These are phyloP conservation scores for Cinnamomum chago DNA, from an alignment of 164 flowering plant genomes.

Conservation along the genomic window DNA sequence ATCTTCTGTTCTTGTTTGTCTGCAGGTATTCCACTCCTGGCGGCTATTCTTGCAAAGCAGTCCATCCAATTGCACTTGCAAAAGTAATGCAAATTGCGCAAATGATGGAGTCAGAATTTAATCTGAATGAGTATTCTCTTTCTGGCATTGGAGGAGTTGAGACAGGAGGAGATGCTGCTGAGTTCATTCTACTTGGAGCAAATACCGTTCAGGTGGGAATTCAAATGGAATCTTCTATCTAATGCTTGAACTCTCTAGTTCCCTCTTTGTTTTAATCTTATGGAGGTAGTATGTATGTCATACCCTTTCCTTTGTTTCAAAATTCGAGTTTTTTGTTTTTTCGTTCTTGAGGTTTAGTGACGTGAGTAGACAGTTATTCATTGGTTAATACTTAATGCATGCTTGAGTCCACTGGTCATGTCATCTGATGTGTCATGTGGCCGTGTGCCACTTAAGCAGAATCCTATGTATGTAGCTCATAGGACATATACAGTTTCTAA, in stretches of 20 bases:
- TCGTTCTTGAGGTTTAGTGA: too few relatives aligned
- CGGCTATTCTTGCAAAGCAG: slow-evolving; percentile 93
- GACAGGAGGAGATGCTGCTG: slow-evolving; percentile 95
- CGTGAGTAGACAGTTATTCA: too few relatives aligned
- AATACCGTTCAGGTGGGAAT: slow-evolving; percentile 86
- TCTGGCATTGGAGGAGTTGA: slow-evolving; percentile 99
- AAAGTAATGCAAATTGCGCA: slow-evolving; percentile 92
- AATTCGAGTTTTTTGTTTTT: too few relatives aligned
- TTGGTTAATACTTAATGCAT: too few relatives aligned
- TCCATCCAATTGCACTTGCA: slow-evolving; percentile 96
- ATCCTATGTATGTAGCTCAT: neutral
- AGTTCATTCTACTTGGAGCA: slow-evolving; percentile 96
- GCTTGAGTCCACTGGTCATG: too few relatives aligned
- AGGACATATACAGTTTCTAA: too few relatives aligned
- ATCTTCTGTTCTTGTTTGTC: slow-evolving; percentile 4
- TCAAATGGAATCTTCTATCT: neutral
- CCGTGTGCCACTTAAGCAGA: neutral
- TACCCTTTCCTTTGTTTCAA: too few relatives aligned
- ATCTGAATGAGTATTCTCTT: slow-evolving; percentile 53
- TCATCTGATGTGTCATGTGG: neutral
- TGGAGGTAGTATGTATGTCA: neutral
- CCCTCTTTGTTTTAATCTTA: neutral
- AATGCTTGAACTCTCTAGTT: neutral
- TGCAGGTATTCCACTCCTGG: slow-evolving; percentile 96
- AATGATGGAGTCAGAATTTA: slow-evolving; percentile 86